Evolutionary conservation across 495 filamentous ascomycete genomes (phyloP).

Genomic region (Penicillium argentinense): DNA sequence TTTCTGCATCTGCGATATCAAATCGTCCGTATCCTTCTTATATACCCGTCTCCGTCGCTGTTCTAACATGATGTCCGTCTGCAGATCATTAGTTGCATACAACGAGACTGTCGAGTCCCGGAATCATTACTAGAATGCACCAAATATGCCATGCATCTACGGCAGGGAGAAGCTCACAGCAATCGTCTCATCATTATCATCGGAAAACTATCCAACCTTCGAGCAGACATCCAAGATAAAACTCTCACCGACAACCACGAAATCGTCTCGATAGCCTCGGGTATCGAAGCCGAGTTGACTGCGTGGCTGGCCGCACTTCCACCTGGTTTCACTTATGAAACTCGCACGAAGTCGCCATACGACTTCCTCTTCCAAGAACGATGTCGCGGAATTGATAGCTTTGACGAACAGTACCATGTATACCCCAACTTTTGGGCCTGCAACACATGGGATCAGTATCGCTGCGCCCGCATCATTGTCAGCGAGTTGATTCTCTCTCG

Average conservation of each 20-base stretch:
- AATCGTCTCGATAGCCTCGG: constrained; percentile 45
- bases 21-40: constrained; percentile 30
- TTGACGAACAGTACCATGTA: constrained; percentile 58
- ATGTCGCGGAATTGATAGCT: constrained; percentile 31
- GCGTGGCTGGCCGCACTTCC: constrained; percentile 44
- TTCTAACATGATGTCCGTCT: background rate
- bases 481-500: constrained; percentile 50
- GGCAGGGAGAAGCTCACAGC: constrained; percentile 34
- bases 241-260: constrained; percentile 37
- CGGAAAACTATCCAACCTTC: constrained; percentile 46
- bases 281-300: constrained; percentile 53
- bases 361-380: constrained; percentile 23
- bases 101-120: constrained; percentile 36
- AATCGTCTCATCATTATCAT: constrained; percentile 39
- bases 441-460: constrained; percentile 63
- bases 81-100: constrained; percentile 43
- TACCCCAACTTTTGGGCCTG: constrained; percentile 59
- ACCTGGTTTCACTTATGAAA: constrained; percentile 33
- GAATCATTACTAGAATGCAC: constrained; percentile 34
- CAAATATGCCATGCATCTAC: constrained; percentile 35
- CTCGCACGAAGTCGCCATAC: constrained; percentile 20
- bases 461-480: constrained; percentile 57
- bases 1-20: constrained; percentile 57
- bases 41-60: background rate
- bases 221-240: constrained; percentile 41